Conservation (phyloP, 257 asterid species). For the Capsicum rhomboideum region DNA sequence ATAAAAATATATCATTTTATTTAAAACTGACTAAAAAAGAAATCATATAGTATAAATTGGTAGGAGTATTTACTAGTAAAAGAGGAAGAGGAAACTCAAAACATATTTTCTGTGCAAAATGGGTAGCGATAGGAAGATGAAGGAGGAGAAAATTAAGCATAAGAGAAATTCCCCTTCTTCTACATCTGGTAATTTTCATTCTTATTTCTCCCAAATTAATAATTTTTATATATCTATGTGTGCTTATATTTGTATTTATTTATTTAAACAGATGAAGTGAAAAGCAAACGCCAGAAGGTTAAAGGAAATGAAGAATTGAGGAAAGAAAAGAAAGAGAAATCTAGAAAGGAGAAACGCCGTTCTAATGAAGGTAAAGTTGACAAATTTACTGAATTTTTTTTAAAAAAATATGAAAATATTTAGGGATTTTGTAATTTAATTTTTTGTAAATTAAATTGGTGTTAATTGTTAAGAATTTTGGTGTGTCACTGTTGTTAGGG, state of each 20-base stretch:
- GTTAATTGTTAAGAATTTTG: neutral
- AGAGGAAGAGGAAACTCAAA: neutral
- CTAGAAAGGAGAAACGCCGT: slow-evolving; percentile 23
- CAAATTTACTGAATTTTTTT: neutral
- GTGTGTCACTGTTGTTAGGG: neutral
- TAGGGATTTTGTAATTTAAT: neutral
- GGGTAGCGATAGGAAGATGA: neutral
- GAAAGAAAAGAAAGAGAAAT: neutral
- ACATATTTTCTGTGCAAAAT: neutral
- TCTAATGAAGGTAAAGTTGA: slow-evolving; percentile 38
- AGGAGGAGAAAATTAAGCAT: neutral
- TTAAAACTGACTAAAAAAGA: no score
- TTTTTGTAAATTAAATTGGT: neutral
- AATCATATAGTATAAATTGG: no score
- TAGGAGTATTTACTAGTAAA: no score
- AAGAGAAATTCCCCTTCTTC: neutral
- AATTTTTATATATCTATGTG: neutral
- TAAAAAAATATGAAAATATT: neutral
- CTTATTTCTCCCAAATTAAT: neutral
- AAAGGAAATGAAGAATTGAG: neutral
- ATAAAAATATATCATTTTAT: no score
- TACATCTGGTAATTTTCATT: neutral
- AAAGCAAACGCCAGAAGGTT: neutral
- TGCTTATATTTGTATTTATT: neutral
- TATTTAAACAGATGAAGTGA: slow-evolving; percentile 13